These are phyloP conservation scores for Vitis cinerea DNA, from an alignment of 164 flowering plant genomes.

Conservation along the genomic window DNA sequence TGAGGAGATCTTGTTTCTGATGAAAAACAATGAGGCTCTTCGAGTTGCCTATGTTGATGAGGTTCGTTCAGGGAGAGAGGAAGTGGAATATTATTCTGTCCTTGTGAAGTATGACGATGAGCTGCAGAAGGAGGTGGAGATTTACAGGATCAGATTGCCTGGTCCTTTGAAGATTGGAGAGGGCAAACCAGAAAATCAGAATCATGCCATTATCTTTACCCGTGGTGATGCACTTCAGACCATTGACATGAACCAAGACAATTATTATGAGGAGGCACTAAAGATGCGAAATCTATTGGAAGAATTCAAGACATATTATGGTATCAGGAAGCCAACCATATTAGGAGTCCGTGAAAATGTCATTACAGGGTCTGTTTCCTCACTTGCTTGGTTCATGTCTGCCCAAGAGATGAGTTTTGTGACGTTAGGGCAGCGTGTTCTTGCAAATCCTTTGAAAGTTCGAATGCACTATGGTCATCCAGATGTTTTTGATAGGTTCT, in stretches of 20 bases:
- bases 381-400: slow-evolving; percentile 98
- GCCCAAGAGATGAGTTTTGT: slow-evolving; percentile 96
- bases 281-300: slow-evolving; percentile 92
- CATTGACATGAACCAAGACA: slow-evolving; percentile 98
- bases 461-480: slow-evolving; percentile 99
- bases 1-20: slow-evolving; percentile 70
- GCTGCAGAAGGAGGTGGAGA: slow-evolving; percentile 74
- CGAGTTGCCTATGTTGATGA: slow-evolving; percentile 96
- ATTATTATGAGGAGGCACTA: slow-evolving; percentile 91
- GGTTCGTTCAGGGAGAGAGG: slow-evolving; percentile 59
- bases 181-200: slow-evolving; percentile 97
- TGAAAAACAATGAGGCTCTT: slow-evolving; percentile 87
- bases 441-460: slow-evolving; percentile 89
- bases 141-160: slow-evolving; percentile 78
- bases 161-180: slow-evolving; percentile 92
- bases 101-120: slow-evolving; percentile 86
- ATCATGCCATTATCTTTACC: slow-evolving; percentile 92
- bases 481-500: slow-evolving; percentile 92
- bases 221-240: slow-evolving; percentile 96
- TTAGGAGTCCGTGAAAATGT: slow-evolving; percentile 90
- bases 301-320: slow-evolving; percentile 61
- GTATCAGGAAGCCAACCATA: slow-evolving; percentile 86
- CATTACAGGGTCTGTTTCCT: slow-evolving; percentile 93
- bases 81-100: slow-evolving; percentile 74
- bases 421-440: slow-evolving; percentile 90